Evolutionary conservation across 768 basidiomycete species (phyloP), one percentile per base, ranked within the genome.

Genomic region (Lactifluus piperatus): DNA sequence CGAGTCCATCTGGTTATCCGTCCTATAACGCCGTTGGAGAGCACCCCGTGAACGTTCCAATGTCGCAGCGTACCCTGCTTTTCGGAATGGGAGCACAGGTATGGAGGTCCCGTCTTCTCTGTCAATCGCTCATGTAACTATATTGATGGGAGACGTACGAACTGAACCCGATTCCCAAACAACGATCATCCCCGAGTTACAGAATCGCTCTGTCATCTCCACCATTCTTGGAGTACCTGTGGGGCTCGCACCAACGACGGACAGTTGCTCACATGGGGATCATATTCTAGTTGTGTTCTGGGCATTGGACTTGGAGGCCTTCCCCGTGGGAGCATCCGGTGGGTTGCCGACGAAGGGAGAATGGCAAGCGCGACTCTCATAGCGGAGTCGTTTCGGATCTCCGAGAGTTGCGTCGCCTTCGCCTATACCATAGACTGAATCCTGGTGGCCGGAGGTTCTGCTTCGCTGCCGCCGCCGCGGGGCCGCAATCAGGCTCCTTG

Each of bases 401-500:
- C 78, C 81, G 8, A 67, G 63, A 6, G 84, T 89, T 27, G 64
- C 67, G 4, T 75, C 76, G 14, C 92, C 92, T 0, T 79, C 84
- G 0, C 81, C 83, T 70, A 85, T 94, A 44, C 74, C 77, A 83
- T 62, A 75, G 69, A n/a, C 72, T 71, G 54, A 79, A 77, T 65
- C 54, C 55, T 5, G 71, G 69, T 13, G 64, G 64, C 16, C 59
- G 53, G 22, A 81, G 77, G 63, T 97, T 89, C 67, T 91, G 89
- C 65, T 88, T 95, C 64, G 80, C 80, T 1, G 83, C 85, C 5
- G 80, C 91, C 5, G 91, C 94, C 3, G 79, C 83, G 0, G 94
- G 94, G 10, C 95, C 93, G 94, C 94, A 97, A 66, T 88, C 81
- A 56, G 94, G 92, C 8, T 91, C 92, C 1, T 74, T 97, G 48